Conservation (phyloP, 345 rosid species). For the Arabidopsis thaliana region TAIR10.1 NC_003070.9:20472501-20473000, state of each 20-base stretch:
- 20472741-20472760: conserved; percentile 70
- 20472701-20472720: conserved; percentile 50
- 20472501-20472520: conserved; percentile 18
- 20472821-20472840: conserved; percentile 32
- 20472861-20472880: conserved; percentile 52
- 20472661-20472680: conserved; percentile 14
- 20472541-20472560: not conserved
- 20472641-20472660: conserved; percentile 18
- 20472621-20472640: conserved; percentile 10
- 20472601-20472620: not conserved
- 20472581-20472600: not conserved
- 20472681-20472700: conserved; percentile 26
- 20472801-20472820: conserved; percentile 50
- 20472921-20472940: conserved; percentile 44
- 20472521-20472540: not conserved
- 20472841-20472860: conserved; percentile 45
- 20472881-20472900: conserved; percentile 76
- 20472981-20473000: conserved; percentile 45
- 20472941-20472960: conserved; percentile 37
- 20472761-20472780: conserved; percentile 62
- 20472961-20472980: conserved; percentile 32
- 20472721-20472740: conserved; percentile 43
- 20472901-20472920: conserved; percentile 69
- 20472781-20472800: conserved; percentile 52
- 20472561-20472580: not conserved